These are phyloP conservation scores for Euphrasia confusa DNA, from an alignment of 257 asterid species.

Conservation along the genomic window DNA sequence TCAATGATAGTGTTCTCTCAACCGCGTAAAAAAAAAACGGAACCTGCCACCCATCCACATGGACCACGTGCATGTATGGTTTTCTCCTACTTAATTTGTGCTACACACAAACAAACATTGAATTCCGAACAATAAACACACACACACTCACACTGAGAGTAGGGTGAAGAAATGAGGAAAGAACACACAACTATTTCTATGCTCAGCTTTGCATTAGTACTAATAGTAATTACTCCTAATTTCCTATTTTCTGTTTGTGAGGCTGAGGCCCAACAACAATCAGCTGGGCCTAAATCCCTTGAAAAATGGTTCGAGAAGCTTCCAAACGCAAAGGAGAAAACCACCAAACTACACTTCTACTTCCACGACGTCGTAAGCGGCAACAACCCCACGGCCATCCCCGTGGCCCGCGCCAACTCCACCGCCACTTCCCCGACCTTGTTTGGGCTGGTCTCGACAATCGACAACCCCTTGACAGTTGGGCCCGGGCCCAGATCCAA, in stretches of 20 bases:
- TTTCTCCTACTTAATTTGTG: too few relatives aligned
- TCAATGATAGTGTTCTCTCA: too few relatives aligned
- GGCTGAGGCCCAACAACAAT: not conserved
- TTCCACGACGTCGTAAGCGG: slow-evolving; percentile 34
- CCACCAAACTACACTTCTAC: slow-evolving; percentile 33
- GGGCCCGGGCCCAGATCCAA: slow-evolving; percentile 28
- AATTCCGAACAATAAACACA: too few relatives aligned
- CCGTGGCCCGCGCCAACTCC: slow-evolving; percentile 17
- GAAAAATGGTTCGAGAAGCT: slow-evolving; percentile 33
- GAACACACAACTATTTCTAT: not conserved
- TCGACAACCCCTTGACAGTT: slow-evolving; percentile 32
- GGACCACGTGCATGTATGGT: too few relatives aligned
- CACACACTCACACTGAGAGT: too few relatives aligned
- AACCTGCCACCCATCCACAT: too few relatives aligned
- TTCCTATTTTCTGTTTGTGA: not conserved
- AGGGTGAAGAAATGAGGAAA: not conserved
- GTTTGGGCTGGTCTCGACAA: slow-evolving; percentile 24
- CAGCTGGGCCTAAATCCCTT: slow-evolving; percentile 24
- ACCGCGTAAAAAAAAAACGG: too few relatives aligned
- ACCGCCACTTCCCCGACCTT: slow-evolving; percentile 23
- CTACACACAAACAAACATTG: too few relatives aligned
- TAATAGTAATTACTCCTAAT: too few relatives aligned
- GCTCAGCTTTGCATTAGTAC: not conserved
- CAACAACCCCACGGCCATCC: slow-evolving; percentile 25
- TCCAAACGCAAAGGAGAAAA: slow-evolving; percentile 26